Base-by-base conservation (phyloP, 805 yeast species). In the Hanseniaspora clermontiae region DNA sequence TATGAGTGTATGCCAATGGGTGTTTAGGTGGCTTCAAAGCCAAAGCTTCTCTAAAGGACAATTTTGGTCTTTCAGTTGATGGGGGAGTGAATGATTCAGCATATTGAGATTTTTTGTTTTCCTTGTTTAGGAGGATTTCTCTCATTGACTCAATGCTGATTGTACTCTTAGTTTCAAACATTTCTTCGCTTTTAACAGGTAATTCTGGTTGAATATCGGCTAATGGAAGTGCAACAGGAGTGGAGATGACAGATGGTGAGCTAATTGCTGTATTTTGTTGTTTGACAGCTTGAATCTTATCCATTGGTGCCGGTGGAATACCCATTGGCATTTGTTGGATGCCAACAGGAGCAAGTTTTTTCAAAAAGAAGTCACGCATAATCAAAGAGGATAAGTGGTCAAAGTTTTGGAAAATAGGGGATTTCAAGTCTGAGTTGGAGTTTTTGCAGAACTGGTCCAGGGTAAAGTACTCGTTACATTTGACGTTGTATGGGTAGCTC, bases 371-470 rank as follows among this genome's bases (percentile, higher is more conserved):
- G 17, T 39, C 49, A 12, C 47, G 39, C 47, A 56, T 14, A n/a
- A 39, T 45, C 20, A 8, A 27, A 17, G 43, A 17, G 51, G 49
- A 20, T 14, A 46, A 15, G 36, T 43, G 9, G 43, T 42, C 51
- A 55, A 15, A 46, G 39, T 36, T 42, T 53, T 32, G 49, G 47
- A 53, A 53, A 14, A 39, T 19, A 5, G 27, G 36, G 17, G 55
- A 48, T 7, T 46, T 32, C 19, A 57, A 39, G 27, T 62, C 51
- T 1, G 57, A 24, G 57, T 66, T 69, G 46, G 66, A 62, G 10
- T 61, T 57, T 17, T 49, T 45, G 43, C 67, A 64, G 9, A 71
- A 70, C 50, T 65, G 66, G 10, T 58, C 57, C 20, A 61, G 61
- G 50, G 64, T 62, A 29, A 65, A 64, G 8, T 64, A 64, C 34